A percentile compares a stretch with the other conserved stretches of the same genome.
Evolutionary conservation across 1,284 basidiomycete genomes (phyloP).

Genomic region (Rhizoctonia solani): DNA sequence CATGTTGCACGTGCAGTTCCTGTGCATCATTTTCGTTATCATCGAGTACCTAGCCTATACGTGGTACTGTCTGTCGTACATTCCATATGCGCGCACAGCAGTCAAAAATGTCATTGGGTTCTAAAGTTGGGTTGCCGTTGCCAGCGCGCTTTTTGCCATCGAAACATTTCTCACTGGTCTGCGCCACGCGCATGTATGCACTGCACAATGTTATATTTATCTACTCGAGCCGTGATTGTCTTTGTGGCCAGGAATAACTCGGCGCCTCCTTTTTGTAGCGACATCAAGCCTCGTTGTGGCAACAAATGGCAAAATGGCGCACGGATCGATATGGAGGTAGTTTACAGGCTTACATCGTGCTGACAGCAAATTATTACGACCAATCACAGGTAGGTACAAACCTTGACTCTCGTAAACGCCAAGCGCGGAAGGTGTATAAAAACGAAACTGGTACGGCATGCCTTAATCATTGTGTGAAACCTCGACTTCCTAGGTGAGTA

Average conservation of each 20-base stretch:
- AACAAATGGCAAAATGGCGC: slow-evolving; percentile 25
- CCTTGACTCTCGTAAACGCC: slow-evolving; percentile 21
- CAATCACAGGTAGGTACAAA: background rate
- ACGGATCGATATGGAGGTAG: background rate
- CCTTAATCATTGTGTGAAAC: background rate
- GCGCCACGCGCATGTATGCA: slow-evolving; percentile 14
- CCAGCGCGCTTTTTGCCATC: too few relatives aligned
- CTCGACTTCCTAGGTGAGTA: slow-evolving; percentile 14
- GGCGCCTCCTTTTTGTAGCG: background rate
- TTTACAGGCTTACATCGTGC: background rate
- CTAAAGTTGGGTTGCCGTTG: slow-evolving; percentile 24
- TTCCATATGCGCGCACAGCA: slow-evolving; percentile 81
- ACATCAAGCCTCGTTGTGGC: background rate
- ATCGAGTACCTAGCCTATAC: slow-evolving; percentile 83
- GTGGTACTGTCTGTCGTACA: slow-evolving; percentile 74
- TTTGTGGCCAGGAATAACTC: slow-evolving; percentile 12
- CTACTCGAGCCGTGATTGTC: background rate
- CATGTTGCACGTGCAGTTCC: slow-evolving; percentile 49
- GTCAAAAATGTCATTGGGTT: slow-evolving; percentile 68
- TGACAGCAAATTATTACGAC: background rate
- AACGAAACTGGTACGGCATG: slow-evolving; percentile 6
- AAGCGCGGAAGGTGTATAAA: slow-evolving; percentile 5
- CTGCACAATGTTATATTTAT: slow-evolving; percentile 30
- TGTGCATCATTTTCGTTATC: slow-evolving; percentile 75
- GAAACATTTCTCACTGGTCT: background rate